Percentiles rank a stretch among this genome's conserved stretches.
These are phyloP conservation scores for Xylariaceae sp. DNA, from an alignment of 2,329 filamentous ascomycete genomes.

Conservation along the genomic window DNA sequence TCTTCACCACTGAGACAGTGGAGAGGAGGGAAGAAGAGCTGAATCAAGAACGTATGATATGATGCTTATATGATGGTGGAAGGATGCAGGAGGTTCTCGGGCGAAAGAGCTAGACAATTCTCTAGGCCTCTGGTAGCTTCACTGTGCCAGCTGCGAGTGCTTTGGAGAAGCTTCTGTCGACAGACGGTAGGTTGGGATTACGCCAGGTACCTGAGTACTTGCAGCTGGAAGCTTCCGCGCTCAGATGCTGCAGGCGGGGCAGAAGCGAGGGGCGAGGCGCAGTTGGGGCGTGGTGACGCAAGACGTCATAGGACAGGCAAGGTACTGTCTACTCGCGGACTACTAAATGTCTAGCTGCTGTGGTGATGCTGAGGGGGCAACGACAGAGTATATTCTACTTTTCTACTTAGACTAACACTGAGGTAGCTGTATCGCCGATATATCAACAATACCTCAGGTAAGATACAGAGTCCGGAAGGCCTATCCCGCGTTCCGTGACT, in stretches of 20 bases:
- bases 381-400: not conserved
- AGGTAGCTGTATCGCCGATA: no score
- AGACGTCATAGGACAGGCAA: not conserved
- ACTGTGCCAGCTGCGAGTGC: not conserved
- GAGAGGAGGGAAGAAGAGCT: constrained; percentile 2
- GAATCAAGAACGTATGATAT: constrained; percentile 7
- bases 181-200: no score
- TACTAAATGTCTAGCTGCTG: not conserved
- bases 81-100: constrained; percentile 10
- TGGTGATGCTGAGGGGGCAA: not conserved
- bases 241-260: not conserved
- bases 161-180: constrained; percentile 23
- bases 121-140: constrained; percentile 20
- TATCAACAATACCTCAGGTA: no score
- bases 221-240: constrained; percentile 16
- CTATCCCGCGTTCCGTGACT: no score
- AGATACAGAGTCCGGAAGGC: no score
- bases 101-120: constrained; percentile 22
- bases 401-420: not conserved
- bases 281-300: not conserved
- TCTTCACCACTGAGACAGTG: constrained; percentile 1
- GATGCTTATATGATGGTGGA: constrained; percentile 16
- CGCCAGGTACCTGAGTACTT: no score
- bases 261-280: not conserved
- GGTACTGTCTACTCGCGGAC: not conserved